A percentile compares a stretch with the other conserved stretches of the same genome.
Conservation (phyloP, 208 protist species). For the Acanthamoeba lugdunensis region DNA sequence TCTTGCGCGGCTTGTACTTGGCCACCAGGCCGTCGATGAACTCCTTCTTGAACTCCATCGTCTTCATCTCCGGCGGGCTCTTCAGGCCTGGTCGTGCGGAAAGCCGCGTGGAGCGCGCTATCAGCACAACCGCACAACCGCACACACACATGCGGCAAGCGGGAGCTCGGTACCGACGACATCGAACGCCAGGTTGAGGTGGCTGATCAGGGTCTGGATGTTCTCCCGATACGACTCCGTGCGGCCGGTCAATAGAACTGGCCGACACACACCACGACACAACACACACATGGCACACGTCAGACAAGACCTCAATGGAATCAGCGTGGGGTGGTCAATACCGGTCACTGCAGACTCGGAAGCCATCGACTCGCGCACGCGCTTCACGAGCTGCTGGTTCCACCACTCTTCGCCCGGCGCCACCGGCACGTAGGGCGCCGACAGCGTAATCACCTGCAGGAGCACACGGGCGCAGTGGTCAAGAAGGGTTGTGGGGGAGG, state of each 20-base stretch:
- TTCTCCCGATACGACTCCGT: not conserved
- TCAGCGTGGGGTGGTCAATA: too few species aligned
- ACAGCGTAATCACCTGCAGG: conserved; percentile 65
- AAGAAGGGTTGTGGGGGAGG: too few species aligned
- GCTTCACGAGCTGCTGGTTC: conserved; percentile 56
- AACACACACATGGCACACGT: too few species aligned
- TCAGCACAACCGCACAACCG: not conserved
- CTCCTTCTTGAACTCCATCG: conserved; percentile 61
- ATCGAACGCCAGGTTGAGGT: conserved; percentile 12
- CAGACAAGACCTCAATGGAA: too few species aligned
- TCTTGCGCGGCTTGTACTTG: conserved; percentile 41
- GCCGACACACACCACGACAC: too few species aligned
- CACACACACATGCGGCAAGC: not conserved
- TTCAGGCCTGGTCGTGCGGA: conserved; percentile 1
- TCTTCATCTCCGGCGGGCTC: conserved; percentile 27
- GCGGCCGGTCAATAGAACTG: conserved; percentile 41
- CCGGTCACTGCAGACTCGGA: not conserved
- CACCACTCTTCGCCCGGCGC: conserved; percentile 44
- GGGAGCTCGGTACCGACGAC: not conserved
- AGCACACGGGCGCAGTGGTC: too few species aligned
- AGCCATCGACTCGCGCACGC: conserved; percentile 36
- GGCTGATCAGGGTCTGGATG: conserved; percentile 40
- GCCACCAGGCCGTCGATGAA: not conserved
- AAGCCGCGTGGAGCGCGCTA: too few species aligned
- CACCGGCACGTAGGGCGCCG: conserved; percentile 6